These are phyloP conservation scores for Galerina sulciceps DNA, from an alignment of 768 basidiomycete species.

Conservation along the genomic window DNA sequence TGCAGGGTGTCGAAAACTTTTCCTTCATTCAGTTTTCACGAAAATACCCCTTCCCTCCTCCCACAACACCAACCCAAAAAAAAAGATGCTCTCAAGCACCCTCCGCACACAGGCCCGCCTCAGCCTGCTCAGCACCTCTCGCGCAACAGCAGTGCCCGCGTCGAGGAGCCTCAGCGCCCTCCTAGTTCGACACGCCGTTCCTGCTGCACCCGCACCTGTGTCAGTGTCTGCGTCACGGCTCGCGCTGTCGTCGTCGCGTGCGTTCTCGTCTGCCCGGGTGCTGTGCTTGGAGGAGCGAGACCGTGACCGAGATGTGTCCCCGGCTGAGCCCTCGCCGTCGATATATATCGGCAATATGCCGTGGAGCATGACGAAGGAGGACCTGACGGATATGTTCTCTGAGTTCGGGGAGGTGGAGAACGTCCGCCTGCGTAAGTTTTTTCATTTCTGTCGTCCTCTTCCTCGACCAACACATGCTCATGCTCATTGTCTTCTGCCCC, in stretches of 20 bases:
- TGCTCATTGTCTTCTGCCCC: not conserved
- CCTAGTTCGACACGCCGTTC: conserved; percentile 3
- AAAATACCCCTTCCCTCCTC: conserved; percentile 1
- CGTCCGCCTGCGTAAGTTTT: conserved; percentile 45
- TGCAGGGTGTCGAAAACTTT: not conserved
- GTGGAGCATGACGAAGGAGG: conserved; percentile 43
- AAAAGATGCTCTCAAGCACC: conserved; percentile 40
- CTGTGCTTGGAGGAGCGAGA: not conserved
- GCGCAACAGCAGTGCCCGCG: conserved; percentile 18
- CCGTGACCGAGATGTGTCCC: not conserved
- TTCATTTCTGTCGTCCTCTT: no score
- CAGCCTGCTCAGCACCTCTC: conserved; percentile 27
- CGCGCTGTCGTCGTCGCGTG: conserved; percentile 14
- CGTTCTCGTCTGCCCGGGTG: conserved; percentile 24
- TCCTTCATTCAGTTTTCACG: not conserved
- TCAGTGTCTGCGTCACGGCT: conserved; percentile 3
- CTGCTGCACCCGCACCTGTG: conserved; percentile 1
- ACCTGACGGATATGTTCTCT: conserved; percentile 44
- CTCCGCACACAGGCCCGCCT: conserved; percentile 39
- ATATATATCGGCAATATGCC: conserved; percentile 61
- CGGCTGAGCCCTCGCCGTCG: conserved; percentile 33
- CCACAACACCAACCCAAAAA: not conserved
- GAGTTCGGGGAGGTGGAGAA: conserved; percentile 44
- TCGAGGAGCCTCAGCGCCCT: conserved; percentile 13
- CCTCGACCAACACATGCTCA: not conserved